These are phyloP conservation scores for Rhizomucor pusillus DNA, from an alignment of 371 early-diverging fungal species.

Conservation along the genomic window DNA sequence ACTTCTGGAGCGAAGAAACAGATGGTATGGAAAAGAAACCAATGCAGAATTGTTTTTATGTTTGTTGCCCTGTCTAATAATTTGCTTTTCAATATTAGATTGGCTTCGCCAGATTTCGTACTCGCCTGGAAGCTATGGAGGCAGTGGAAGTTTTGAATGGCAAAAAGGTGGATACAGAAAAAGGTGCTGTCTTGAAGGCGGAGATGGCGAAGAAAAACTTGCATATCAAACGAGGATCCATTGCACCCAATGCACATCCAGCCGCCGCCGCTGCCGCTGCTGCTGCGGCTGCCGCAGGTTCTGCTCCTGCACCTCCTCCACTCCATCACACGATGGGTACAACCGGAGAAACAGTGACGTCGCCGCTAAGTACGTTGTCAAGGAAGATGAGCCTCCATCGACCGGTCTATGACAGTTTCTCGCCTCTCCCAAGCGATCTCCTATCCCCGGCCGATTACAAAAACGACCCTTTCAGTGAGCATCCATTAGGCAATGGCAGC, in stretches of 20 bases:
- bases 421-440: constrained; percentile 62
- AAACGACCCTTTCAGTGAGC: constrained; percentile 48
- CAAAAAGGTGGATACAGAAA: constrained; percentile 36
- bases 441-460: constrained; percentile 61
- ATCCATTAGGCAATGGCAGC: constrained; percentile 31
- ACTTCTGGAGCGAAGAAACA: constrained; percentile 63
- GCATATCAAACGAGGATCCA: constrained; percentile 38
- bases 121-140: constrained; percentile 37
- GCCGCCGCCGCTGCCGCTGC: constrained; percentile 8
- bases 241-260: constrained; percentile 11
- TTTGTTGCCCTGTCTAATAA: no score
- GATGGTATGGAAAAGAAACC: constrained; percentile 68
- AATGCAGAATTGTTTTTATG: not conserved
- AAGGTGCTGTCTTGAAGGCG: constrained; percentile 36
- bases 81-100: constrained; percentile 19
- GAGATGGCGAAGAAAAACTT: constrained; percentile 52
- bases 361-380: constrained; percentile 19
- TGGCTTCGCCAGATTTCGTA: constrained; percentile 43
- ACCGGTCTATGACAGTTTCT: constrained; percentile 31
- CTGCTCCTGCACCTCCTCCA: not conserved
- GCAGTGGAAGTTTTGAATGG: constrained; percentile 36
- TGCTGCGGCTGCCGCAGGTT: constrained; percentile 10
- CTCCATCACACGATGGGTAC: no score
- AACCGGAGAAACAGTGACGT: constrained; percentile 4
- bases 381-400: constrained; percentile 22